Conservation (phyloP, 768 basidiomycete genomes). For the Rhizopogon vulgaris region DNA sequence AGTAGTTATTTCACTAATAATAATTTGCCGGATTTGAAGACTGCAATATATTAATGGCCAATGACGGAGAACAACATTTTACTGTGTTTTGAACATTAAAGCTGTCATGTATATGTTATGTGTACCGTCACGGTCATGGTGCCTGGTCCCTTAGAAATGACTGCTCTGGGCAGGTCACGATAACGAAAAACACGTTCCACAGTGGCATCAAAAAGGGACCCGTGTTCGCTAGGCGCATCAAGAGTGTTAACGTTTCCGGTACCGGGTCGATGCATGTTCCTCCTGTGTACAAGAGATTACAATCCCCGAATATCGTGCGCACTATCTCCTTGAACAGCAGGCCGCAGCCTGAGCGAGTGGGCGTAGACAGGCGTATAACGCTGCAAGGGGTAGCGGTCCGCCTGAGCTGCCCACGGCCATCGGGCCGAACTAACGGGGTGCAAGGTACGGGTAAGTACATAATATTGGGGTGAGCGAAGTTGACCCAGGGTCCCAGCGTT, state of each 20-base stretch:
- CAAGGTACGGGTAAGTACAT: too few relatives aligned
- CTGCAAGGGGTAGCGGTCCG: too few relatives aligned
- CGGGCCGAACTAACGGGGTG: too few relatives aligned
- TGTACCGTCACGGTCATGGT: too few relatives aligned
- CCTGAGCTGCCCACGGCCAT: too few relatives aligned
- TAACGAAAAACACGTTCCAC: background rate
- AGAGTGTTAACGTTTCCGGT: background rate
- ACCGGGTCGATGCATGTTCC: background rate
- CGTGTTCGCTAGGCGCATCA: too few relatives aligned
- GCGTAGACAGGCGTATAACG: background rate
- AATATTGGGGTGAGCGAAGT: too few relatives aligned
- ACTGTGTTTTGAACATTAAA: background rate
- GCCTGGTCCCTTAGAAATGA: background rate
- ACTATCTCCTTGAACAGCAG: background rate
- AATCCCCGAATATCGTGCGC: background rate
- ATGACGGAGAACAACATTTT: background rate
- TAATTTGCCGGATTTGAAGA: background rate
- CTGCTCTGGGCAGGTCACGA: background rate
- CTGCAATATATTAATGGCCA: too few relatives aligned
- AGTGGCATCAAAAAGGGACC: too few relatives aligned
- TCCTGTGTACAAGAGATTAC: background rate
- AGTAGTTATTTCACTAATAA: background rate
- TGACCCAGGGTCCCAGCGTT: too few relatives aligned
- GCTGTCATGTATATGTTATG: background rate
- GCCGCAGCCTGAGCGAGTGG: background rate